Evolutionary conservation across 495 filamentous ascomycete genomes (phyloP).

Genomic region (Margaritispora aquatica): DNA sequence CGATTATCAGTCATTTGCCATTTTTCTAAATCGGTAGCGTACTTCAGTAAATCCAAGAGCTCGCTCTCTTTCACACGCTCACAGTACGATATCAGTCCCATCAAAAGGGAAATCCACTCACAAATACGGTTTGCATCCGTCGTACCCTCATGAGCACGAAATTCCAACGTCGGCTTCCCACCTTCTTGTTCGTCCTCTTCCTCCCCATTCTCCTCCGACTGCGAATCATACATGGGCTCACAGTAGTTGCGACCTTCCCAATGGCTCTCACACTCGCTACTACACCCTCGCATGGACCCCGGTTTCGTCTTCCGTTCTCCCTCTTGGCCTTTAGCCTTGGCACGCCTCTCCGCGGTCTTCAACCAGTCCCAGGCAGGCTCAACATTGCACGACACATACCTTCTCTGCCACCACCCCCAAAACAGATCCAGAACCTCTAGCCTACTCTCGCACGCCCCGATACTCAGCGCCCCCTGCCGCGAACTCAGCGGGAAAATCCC

Average conservation of each 20-base stretch:
- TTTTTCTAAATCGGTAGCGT: neutral
- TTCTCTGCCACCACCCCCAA: too few species aligned
- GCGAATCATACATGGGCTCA: too few species aligned
- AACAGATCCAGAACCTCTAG: neutral
- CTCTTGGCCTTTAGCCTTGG: too few species aligned
- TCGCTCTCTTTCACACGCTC: conserved; percentile 5
- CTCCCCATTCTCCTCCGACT: neutral
- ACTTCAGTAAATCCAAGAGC: neutral
- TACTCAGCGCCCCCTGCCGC: neutral
- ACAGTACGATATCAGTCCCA: conserved; percentile 26
- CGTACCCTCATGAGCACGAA: conserved; percentile 34
- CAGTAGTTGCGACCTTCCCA: too few species aligned
- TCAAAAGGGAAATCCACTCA: conserved; percentile 27
- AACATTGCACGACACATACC: neutral
- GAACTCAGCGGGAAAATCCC: neutral
- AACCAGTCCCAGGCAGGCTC: neutral
- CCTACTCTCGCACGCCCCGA: neutral
- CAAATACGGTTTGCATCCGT: conserved; percentile 27
- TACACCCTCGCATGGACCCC: too few species aligned
- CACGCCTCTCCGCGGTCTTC: neutral
- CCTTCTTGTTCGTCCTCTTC: neutral
- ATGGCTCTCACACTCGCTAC: neutral
- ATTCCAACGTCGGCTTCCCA: conserved; percentile 32
- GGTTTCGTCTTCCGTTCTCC: too few species aligned
- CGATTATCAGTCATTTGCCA: neutral